Conservation (phyloP, 1,284 basidiomycete genomes). For the Wallemia hederae region DNA sequence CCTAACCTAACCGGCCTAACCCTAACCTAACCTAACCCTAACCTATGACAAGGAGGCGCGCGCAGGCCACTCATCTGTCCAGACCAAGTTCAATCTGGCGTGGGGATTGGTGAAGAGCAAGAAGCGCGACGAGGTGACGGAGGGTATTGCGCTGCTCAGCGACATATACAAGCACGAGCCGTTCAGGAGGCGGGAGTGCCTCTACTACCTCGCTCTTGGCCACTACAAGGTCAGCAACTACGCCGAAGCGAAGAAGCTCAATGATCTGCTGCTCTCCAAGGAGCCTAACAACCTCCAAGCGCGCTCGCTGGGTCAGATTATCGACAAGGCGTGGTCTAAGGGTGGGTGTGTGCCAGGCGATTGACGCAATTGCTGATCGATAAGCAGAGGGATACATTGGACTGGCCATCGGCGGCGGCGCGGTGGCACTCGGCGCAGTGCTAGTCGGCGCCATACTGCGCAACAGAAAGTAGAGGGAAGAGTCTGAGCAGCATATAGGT, state of each 20-base stretch:
- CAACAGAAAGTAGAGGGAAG: neutral
- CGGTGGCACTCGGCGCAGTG: neutral
- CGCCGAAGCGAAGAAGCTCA: slow-evolving; percentile 73
- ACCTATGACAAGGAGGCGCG: slow-evolving; percentile 65
- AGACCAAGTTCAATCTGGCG: slow-evolving; percentile 95
- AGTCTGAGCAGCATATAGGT: no score
- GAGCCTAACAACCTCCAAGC: slow-evolving; percentile 88
- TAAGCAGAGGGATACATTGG: neutral
- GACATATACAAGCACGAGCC: slow-evolving; percentile 83
- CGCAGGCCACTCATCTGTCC: slow-evolving; percentile 61
- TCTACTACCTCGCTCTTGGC: slow-evolving; percentile 88
- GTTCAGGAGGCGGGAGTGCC: slow-evolving; percentile 62
- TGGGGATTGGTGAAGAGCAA: slow-evolving; percentile 85
- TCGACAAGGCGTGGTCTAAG: slow-evolving; percentile 30
- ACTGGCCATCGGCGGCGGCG: neutral
- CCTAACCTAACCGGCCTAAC: no score
- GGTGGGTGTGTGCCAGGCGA: neutral
- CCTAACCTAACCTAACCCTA: no score
- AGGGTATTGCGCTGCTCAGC: slow-evolving; percentile 60
- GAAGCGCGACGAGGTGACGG: slow-evolving; percentile 47
- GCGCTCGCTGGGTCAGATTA: slow-evolving; percentile 49
- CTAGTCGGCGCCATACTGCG: neutral
- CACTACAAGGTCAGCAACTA: slow-evolving; percentile 95
- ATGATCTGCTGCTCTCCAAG: slow-evolving; percentile 41
- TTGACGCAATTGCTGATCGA: neutral